Evolutionary conservation across 2,329 filamentous ascomycete genomes (phyloP), one percentile per base, ranked within the genome.

Genomic region (Pseudogymnoascus sp.): DNA sequence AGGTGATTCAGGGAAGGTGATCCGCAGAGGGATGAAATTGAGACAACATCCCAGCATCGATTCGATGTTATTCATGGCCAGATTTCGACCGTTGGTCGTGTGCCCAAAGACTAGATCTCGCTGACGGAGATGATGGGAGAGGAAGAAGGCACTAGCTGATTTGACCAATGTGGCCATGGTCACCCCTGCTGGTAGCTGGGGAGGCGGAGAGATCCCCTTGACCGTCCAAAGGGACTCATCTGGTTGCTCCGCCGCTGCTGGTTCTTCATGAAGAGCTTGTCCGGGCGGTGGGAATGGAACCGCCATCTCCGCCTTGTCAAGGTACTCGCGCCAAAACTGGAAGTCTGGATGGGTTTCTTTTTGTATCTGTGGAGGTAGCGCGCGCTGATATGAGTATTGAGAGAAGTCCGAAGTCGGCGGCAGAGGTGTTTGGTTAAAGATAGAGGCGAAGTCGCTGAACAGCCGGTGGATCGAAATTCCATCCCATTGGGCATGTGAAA

Each of bases 21-120:
- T 68, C 18, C 74, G 72, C n/a, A 77, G 67, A 11, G 75, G 75
- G 8, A 77, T 69, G 2, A 75, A 76, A 6, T 74, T 74, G 61
- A 77, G 74, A 67, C 74, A 74, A 3, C 75, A 75, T 1, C 75
- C 75, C 60, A 73, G 70, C 57, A 77, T 75, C 22, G 73, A 65
- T 61, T 75, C 75, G 28, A 76, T 71, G 4, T 72, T 73, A 7
- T 67, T 63, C 3, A 77, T 58, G 5, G 73, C 64, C 28, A 72
- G 69, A 2, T 72, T 74, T 41, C 75, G 72, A 12, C 76, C 75
- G 2, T 74, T 74, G 8, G 75, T 68, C 0, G 74, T 75, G 63
- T 74, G 72, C 3, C 75, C 75, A 62, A 77, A 76, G 14, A 74
- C 65, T 18, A 77, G 70, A 60, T 77, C 74, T 14, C 70, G 60